Base-by-base conservation (phyloP, 306 rosid species). In the Cucurbita moschata region DNA sequence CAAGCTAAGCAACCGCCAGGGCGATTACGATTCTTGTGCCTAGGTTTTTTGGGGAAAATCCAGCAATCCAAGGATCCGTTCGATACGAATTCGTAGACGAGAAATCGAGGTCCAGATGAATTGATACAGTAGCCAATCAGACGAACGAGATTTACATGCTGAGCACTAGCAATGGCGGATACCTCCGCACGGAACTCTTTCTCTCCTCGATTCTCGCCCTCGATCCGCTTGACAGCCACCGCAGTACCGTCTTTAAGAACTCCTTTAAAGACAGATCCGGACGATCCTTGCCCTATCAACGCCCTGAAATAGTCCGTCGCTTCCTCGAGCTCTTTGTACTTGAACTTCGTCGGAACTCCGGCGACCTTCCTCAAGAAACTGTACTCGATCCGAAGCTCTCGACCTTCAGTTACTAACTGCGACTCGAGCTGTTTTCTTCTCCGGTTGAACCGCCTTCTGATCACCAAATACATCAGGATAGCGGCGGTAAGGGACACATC, bases 341-440 rank as follows among this genome's bases (percentile, higher is more conserved):
- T 82, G 16, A 77, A 94, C 78, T 86, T 94, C 0, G 87, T 86
- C 0, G 98, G 98, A 70, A 94, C 83, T 0, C 98, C 97, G 0
- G 98, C 98, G 43, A 94, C 88, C 73, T 87, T 94, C 23, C 98
- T 58, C 7, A 94, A 75, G 71, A 94, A 94, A 77, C 97, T 94
- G 66, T 94, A 94, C 84, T 94, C 97, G 23, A 89, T 82, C 30
- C 97, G 85, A 53, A 94, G 97, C 87, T 94, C 98, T 64, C 83
- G 58, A 3, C 97, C 96, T 79, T 90, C 94, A 5, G 97, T 81
- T 16, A 46, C 83, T 18, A 80, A 56, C 59, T 57, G 79, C 3
- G 88, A 82, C 61, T 87, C 95, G 62, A 94, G 13, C 16, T 78
- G 38, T 62, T 10, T 81, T 57, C 89, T 81, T 59, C 90, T 71